phyloP scores from a whole-genome alignment of 192 early-diverging fungal genomes.

The Backusella luteola region DNA sequence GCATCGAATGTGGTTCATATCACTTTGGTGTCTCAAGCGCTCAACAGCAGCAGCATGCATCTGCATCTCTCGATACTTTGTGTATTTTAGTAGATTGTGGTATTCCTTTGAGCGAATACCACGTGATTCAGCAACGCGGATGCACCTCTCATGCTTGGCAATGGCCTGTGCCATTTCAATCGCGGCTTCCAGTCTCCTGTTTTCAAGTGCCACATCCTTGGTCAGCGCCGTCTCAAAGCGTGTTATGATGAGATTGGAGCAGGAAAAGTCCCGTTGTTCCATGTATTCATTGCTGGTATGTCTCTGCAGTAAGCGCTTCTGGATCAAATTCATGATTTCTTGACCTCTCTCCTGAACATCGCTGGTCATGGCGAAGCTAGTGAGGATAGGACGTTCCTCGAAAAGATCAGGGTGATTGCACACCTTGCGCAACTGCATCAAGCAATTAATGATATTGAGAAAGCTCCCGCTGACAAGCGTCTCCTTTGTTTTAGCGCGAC shows the following conservation, averaged over 20 bases:
- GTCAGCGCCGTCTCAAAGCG: constrained; percentile 25
- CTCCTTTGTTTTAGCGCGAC: constrained; percentile 74
- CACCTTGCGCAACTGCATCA: constrained; percentile 73
- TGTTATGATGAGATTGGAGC: constrained; percentile 42
- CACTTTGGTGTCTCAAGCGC: constrained; percentile 43
- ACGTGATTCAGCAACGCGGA: constrained; percentile 20
- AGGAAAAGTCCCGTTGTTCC: neutral
- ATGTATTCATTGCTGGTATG: neutral
- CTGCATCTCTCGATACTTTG: constrained; percentile 34
- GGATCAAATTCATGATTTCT: neutral
- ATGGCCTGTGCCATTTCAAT: constrained; percentile 24
- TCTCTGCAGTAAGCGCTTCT: neutral
- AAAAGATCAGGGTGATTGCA: constrained; percentile 58
- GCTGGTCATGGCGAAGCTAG: constrained; percentile 54
- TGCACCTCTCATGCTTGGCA: constrained; percentile 3
- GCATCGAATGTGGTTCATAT: constrained; percentile 46
- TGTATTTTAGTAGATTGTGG: constrained; percentile 42
- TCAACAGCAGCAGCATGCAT: constrained; percentile 14
- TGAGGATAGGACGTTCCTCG: constrained; percentile 57
- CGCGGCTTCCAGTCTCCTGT: constrained; percentile 26
- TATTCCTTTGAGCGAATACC: constrained; percentile 34
- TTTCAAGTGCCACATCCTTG: constrained; percentile 24
- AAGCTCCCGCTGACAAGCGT: constrained; percentile 71
- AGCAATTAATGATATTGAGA: constrained; percentile 69
- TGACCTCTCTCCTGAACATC: constrained; percentile 34